These are phyloP conservation scores for Trichoderma atrobrunneum DNA, from an alignment of 2,329 filamentous ascomycete genomes.

Conservation along the genomic window DNA sequence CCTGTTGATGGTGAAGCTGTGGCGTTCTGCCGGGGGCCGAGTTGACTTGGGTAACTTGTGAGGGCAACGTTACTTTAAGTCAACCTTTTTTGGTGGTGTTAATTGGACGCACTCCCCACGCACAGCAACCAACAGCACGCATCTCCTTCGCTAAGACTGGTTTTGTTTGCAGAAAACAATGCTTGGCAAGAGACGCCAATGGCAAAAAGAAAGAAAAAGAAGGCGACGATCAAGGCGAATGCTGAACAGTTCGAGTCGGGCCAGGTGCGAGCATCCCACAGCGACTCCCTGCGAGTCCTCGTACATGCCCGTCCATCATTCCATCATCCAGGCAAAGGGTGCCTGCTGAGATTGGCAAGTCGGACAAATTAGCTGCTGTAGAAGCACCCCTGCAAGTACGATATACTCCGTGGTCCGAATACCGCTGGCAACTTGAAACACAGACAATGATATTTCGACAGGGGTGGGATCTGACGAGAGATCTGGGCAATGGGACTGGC, in stretches of 20 bases:
- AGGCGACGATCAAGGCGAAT: not conserved
- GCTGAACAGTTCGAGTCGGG: not conserved
- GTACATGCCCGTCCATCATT: not conserved
- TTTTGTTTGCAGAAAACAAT: not conserved
- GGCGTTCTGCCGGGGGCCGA: constrained; percentile 12
- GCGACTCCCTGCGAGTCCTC: not conserved
- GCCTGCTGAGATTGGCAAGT: not conserved
- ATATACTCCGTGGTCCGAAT: not conserved
- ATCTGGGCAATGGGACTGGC: not conserved
- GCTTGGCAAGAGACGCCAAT: constrained; percentile 3
- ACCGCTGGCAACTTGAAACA: constrained; percentile 1
- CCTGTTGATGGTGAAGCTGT: constrained; percentile 7
- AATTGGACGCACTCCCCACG: not conserved
- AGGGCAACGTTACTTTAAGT: constrained; percentile 15
- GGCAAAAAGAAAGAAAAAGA: not conserved
- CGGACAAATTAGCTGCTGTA: not conserved
- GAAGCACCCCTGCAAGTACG: not conserved
- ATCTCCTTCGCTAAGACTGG: not conserved
- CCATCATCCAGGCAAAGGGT: not conserved
- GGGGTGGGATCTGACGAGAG: constrained; percentile 9
- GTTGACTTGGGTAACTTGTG: not conserved
- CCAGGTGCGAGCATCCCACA: not conserved
- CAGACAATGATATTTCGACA: not conserved
- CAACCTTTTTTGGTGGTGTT: constrained; percentile 4
- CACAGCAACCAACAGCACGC: constrained; percentile 1